Percentiles rank a stretch among this genome's conserved stretches.
Evolutionary conservation across 2,329 filamentous ascomycete genomes (phyloP).

Genomic region (Fusarium irregulare): DNA sequence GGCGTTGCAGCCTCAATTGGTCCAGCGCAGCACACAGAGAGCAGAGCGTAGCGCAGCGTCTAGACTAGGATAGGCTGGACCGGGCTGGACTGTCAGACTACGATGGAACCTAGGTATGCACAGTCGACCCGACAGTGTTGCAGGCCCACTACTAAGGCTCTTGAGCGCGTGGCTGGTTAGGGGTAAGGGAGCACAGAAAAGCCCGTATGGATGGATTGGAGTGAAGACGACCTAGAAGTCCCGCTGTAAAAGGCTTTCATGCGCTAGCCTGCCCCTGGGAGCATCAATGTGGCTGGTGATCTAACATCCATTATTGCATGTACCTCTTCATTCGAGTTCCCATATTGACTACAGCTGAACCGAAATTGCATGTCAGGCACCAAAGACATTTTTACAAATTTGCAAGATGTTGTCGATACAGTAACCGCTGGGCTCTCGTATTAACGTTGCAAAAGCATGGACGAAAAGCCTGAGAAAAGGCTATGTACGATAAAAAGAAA

Average conservation of each 20-base stretch:
- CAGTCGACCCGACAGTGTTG: conserved; percentile 31
- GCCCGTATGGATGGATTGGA: not conserved
- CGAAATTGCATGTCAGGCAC: conserved; percentile 19
- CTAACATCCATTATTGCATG: not conserved
- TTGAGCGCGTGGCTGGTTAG: conserved; percentile 41
- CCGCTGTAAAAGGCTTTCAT: conserved; percentile 33
- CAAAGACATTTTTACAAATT: not conserved
- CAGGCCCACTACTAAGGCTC: conserved; percentile 20
- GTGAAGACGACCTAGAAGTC: conserved; percentile 13
- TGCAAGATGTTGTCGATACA: not conserved
- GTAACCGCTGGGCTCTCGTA: not conserved
- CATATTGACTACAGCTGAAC: not conserved
- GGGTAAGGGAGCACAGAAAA: conserved; percentile 6
- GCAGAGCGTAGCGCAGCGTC: conserved; percentile 1
- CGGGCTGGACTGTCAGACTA: conserved; percentile 29
- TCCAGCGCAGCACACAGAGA: conserved; percentile 23
- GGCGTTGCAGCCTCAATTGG: conserved; percentile 41
- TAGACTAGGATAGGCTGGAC: not conserved
- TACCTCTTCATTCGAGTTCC: not conserved
- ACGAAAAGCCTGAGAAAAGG: not conserved
- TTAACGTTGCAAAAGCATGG: not conserved
- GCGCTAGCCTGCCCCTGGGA: conserved; percentile 21
- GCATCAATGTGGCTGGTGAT: conserved; percentile 40
- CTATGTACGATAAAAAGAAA: conserved; percentile 1
- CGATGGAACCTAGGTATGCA: conserved; percentile 12